Base-by-base conservation (phyloP, 139 green algal species). In the Choricystis sp. region DNA sequence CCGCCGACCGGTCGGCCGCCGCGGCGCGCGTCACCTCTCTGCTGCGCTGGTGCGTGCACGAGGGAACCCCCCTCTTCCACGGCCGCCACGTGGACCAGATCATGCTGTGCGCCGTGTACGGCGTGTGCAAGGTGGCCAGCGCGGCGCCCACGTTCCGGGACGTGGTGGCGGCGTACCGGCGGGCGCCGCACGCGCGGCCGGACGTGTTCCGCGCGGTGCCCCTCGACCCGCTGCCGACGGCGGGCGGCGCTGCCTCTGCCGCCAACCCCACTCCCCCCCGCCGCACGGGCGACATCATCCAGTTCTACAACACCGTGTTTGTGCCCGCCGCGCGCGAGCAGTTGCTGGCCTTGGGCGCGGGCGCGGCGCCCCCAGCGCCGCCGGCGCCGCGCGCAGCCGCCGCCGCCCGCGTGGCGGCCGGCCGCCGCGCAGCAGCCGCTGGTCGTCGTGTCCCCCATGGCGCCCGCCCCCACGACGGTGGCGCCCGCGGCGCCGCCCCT, bases 251-350 rank as follows among this genome's bases (percentile, higher is more conserved):
- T 3, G 27, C 59, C 16, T 40, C n/a, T 21, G 2, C 20, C 30
- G 21, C 25, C 49, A 59, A 22, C 25, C 20, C 9, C 29, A 3
- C 48, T 21, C 57, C 4, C 19, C n/a, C 24, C 24, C 23, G 1
- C 22, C 49, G 49, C 57, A 16, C 56, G 27, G 83, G 80, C 4
- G 89, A 96, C 67, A 90, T 96, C 69, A 95, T 96, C 59, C 68
- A 76, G 3, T 95, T 95, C 70, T 96, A 96, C 77, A 96, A 96
- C 68, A 64, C 69, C 24, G 74, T 86, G n/a, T 88, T 91, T 65
- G 82, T 95, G 16, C 81, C 83, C 0, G 60, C 67, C 26, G 56
- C 61, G 21, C 71, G 71, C 65, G 40, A 57, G 14, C 64, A 63
- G 3, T 30, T 75, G 31, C 29, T 70, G 26, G 28, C 26, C 26